These are phyloP conservation scores for Lentinula sp. DNA, from an alignment of 768 basidiomycete genomes.

Conservation along the genomic window DNA sequence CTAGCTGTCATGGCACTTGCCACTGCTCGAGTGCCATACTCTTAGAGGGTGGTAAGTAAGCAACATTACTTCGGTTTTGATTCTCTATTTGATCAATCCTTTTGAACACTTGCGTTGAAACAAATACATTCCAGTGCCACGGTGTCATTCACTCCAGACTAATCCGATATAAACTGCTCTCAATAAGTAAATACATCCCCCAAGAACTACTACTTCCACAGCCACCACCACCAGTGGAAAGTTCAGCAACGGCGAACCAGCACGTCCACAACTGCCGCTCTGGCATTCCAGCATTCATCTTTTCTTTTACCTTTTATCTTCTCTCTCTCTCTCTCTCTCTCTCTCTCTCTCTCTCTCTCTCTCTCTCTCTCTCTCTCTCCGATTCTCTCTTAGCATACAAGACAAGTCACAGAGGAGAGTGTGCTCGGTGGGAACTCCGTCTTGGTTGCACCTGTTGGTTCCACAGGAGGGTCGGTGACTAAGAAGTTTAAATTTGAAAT, in stretches of 20 bases:
- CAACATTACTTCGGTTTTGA: neutral
- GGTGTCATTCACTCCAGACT: neutral
- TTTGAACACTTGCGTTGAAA: constrained; percentile 30
- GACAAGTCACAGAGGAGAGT: no score
- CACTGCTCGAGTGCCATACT: constrained; percentile 24
- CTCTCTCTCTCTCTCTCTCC: no score
- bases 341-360: no score
- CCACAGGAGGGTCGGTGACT: no score
- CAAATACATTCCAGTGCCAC: constrained; percentile 27
- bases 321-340: no score
- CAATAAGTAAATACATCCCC: constrained; percentile 35
- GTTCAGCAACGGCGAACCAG: constrained; percentile 21
- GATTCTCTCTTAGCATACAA: no score
- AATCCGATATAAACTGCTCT: constrained; percentile 35
- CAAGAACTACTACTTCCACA: constrained; percentile 18
- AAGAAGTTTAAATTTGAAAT: no score
- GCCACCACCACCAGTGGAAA: constrained; percentile 18
- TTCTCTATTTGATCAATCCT: neutral
- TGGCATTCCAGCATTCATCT: no score
- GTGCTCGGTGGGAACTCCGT: no score
- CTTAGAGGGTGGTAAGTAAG: constrained; percentile 25
- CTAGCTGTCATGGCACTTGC: neutral
- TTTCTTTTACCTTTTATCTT: no score
- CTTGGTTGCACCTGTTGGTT: no score
- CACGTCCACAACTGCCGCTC: constrained; percentile 24